These are phyloP conservation scores for Scedosporium aurantiacum DNA, from an alignment of 2,329 filamentous ascomycete species.

Conservation along the genomic window DNA sequence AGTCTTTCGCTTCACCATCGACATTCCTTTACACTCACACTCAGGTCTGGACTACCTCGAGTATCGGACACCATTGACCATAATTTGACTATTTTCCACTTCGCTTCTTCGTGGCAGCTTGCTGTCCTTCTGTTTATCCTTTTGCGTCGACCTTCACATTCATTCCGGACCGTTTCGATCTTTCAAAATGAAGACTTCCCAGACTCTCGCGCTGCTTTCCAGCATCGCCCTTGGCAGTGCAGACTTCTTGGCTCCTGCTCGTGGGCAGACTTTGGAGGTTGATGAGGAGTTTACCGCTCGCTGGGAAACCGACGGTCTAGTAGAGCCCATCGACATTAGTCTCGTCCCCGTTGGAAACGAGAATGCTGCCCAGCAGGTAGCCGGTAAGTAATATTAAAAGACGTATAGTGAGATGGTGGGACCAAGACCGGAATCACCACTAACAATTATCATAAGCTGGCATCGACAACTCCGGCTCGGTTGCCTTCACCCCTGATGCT, in stretches of 20 bases:
- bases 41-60: slow-evolving; percentile 6
- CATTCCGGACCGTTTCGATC: background rate
- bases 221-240: slow-evolving; percentile 5
- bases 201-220: slow-evolving; percentile 5
- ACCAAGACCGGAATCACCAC: background rate
- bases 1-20: background rate
- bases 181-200: slow-evolving; percentile 5
- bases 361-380: background rate
- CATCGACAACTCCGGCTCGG: slow-evolving; percentile 5
- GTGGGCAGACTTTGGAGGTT: background rate
- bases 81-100: background rate
- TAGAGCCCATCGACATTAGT: slow-evolving; percentile 1
- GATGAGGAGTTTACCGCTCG: background rate
- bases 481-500: background rate
- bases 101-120: background rate
- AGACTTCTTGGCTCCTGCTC: background rate
- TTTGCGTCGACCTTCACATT: background rate
- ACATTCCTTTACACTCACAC: slow-evolving; percentile 1
- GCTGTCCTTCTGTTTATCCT: background rate
- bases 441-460: background rate
- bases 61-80: background rate
- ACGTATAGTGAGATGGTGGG: background rate
- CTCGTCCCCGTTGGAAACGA: slow-evolving; percentile 1
- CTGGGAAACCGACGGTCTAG: slow-evolving; percentile 4
- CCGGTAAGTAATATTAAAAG: background rate